Evolutionary conservation across 345 rosid species (phyloP).

Genomic region (Cardamine chenopodiifolia): DNA sequence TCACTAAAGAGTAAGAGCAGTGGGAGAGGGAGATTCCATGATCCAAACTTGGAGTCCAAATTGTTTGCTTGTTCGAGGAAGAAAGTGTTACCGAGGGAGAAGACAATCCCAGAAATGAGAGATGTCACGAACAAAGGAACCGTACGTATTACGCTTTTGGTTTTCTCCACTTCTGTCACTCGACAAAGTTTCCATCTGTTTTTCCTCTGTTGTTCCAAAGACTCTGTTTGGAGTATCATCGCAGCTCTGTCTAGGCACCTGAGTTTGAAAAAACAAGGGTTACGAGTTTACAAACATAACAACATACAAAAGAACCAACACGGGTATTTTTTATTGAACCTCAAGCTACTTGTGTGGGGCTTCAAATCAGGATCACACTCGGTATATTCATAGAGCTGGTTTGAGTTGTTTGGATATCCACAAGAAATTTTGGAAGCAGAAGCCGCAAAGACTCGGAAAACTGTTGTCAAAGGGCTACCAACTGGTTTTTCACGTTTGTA

Average conservation of each 20-base stretch:
- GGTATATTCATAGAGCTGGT: constrained; percentile 35
- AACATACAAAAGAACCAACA: background rate
- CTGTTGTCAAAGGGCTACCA: constrained; percentile 45
- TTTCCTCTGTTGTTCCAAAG: constrained; percentile 36
- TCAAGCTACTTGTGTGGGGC: constrained; percentile 36
- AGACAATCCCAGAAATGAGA: constrained; percentile 43
- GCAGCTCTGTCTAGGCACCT: constrained; percentile 51
- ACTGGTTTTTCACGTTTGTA: constrained; percentile 27
- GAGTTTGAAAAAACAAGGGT: background rate
- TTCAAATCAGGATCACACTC: constrained; percentile 8
- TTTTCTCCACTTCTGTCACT: constrained; percentile 50
- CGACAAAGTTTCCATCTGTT: constrained; percentile 52
- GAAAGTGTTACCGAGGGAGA: constrained; percentile 45
- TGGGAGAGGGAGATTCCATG: constrained; percentile 40
- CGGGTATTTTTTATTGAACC: constrained; percentile 12
- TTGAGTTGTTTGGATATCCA: constrained; percentile 10
- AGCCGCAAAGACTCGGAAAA: constrained; percentile 44
- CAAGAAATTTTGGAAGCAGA: constrained; percentile 39
- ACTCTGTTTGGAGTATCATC: constrained; percentile 36
- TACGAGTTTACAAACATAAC: background rate
- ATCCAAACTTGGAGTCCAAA: constrained; percentile 41
- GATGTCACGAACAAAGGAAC: constrained; percentile 42
- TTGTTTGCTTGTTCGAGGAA: constrained; percentile 49
- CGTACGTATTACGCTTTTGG: constrained; percentile 36
- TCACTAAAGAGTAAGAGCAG: constrained; percentile 45